Evolutionary conservation across 441 rosid genomes (phyloP), one percentile per base, ranked within the genome.

Genomic region (Euphorbia celastroides): DNA sequence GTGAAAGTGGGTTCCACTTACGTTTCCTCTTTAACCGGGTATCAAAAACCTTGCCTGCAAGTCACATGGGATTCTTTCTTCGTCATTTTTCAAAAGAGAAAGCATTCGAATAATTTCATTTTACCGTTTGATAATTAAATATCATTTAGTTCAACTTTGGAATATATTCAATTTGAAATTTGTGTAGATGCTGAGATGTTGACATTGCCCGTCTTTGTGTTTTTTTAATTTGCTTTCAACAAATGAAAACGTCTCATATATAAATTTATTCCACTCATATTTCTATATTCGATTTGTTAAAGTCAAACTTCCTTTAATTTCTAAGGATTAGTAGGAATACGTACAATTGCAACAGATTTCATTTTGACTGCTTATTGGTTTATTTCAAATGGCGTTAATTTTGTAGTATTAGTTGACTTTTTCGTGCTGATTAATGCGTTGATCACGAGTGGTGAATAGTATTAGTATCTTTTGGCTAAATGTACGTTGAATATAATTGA

Each of bases 11-110:
- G 82, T 19, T 62, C 80, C 12, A 1, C 0, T 1, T 25, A 62
- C 63, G 67, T 44, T 22, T 52, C 68, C 60, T 50, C 78, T 65
- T 85, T 77, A 36, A 78, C 79, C 74, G 74, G 77, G 68, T 73
- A 79, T 75, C 64, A 80, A 78, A 59, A 74, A 38, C 76, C 62
- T 70, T 1, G 7, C 72, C 72, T 58, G 23, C 73, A 70, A 79
- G 80, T 76, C 78, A 72, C 84, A 78, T 82, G 84, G 85, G 84
- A 84, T 83, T 80, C 86, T 70, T 65, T 62, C 54, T 52, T 30
- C 27, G 11, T 59, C 25, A 16, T 19, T 54, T 19, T 26, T 12
- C 9, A 34, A 34, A 34, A 34, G 9, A 34, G 9, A 9, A 34
- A 34, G 9, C n/a, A n/a, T n/a, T n/a, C n/a, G 38, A 34, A 34